phyloP scores from a whole-genome alignment of 2,329 filamentous ascomycete species.

The Phialocephala subalpina region DNA sequence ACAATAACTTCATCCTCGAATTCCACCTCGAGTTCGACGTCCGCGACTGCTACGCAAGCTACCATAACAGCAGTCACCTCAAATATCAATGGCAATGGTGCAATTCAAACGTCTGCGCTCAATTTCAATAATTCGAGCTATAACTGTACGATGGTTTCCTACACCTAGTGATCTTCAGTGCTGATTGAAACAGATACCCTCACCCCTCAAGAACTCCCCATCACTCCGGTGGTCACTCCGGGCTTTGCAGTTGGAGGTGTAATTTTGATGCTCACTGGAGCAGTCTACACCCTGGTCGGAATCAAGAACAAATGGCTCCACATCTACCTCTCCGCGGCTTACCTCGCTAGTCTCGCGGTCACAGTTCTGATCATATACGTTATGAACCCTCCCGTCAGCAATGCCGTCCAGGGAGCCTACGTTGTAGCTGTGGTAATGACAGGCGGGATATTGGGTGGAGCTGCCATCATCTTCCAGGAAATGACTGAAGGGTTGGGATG shows the following conservation, averaged over 20 bases:
- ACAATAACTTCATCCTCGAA: slow-evolving; percentile 21
- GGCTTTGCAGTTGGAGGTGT: slow-evolving; percentile 81
- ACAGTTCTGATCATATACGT: slow-evolving; percentile 88
- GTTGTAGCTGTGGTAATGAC: slow-evolving; percentile 80
- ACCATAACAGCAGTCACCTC: slow-evolving; percentile 27
- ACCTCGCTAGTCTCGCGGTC: slow-evolving; percentile 75
- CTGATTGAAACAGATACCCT: slow-evolving; percentile 40
- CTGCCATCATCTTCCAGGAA: slow-evolving; percentile 82
- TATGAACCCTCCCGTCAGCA: slow-evolving; percentile 78
- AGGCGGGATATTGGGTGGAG: slow-evolving; percentile 75
- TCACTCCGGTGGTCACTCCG: slow-evolving; percentile 79
- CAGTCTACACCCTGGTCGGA: slow-evolving; percentile 76
- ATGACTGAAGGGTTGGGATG: slow-evolving; percentile 81
- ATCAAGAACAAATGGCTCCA: slow-evolving; percentile 84
- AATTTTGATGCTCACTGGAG: slow-evolving; percentile 77
- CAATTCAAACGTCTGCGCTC: slow-evolving; percentile 24
- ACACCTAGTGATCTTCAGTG: not conserved
- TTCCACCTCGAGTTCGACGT: slow-evolving; percentile 22
- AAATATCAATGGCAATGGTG: slow-evolving; percentile 33
- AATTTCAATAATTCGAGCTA: slow-evolving; percentile 32
- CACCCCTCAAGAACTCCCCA: slow-evolving; percentile 65
- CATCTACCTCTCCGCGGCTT: slow-evolving; percentile 81
- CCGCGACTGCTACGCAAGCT: slow-evolving; percentile 17
- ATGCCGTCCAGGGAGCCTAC: slow-evolving; percentile 85
- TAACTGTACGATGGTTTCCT: slow-evolving; percentile 34